Evolutionary conservation across 2,329 filamentous ascomycete species (phyloP).

Genomic region (Cytospora mali): DNA sequence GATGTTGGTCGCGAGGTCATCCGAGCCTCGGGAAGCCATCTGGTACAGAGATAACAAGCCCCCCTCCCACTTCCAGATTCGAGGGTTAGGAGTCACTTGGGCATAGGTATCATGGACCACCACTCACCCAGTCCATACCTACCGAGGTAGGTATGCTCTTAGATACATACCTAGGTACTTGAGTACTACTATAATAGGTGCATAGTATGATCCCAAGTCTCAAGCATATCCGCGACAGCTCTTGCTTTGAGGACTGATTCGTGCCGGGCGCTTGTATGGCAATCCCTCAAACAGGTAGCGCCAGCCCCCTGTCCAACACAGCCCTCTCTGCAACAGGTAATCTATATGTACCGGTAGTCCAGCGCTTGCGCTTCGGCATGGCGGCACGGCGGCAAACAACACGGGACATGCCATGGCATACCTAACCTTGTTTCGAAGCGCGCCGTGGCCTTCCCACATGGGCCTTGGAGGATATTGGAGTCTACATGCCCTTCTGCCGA

Average conservation of each 20-base stretch:
- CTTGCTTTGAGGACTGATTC: background rate
- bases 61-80: no score
- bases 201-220: background rate
- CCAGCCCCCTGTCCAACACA: background rate
- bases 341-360: background rate
- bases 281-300: background rate
- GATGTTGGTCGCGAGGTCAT: background rate
- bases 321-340: background rate
- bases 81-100: no score
- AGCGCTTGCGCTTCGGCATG: background rate
- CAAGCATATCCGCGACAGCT: background rate
- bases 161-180: no score
- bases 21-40: no score
- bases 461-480: background rate
- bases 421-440: no score
- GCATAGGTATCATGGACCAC: no score
- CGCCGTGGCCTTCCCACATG: background rate
- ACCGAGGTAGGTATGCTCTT: no score
- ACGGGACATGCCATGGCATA: no score
- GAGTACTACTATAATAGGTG: no score
- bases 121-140: no score
- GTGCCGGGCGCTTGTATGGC: background rate
- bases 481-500: background rate
- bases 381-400: background rate
- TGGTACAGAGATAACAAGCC: no score